phyloP scores from a whole-genome alignment of 352 stramenopile species.

The Phytopythium sindhum region DNA sequence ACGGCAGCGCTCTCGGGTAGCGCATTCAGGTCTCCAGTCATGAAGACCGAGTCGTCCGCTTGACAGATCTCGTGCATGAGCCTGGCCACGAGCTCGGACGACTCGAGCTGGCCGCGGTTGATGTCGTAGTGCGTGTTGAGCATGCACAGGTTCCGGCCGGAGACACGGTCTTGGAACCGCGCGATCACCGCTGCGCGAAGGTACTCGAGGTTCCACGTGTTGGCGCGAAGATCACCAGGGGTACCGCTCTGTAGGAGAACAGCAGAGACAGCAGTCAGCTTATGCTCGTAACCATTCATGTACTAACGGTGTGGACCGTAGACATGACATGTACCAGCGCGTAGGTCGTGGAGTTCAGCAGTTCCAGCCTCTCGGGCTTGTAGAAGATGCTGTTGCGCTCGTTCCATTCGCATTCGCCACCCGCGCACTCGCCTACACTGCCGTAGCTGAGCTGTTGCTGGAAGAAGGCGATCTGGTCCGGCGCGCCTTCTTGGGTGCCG shows the following conservation, averaged over 20 bases:
- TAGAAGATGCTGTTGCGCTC: constrained; percentile 77
- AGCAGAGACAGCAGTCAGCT: neutral
- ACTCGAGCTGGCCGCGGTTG: constrained; percentile 45
- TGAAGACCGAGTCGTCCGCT: constrained; percentile 39
- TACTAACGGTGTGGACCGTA: neutral
- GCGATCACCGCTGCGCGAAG: constrained; percentile 49
- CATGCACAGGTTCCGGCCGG: constrained; percentile 42
- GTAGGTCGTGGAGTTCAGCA: constrained; percentile 44
- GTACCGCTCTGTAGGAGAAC: constrained; percentile 46
- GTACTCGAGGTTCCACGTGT: constrained; percentile 68
- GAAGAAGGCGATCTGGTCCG: constrained; percentile 57
- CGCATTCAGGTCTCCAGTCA: constrained; percentile 75
- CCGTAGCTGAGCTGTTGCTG: constrained; percentile 34
- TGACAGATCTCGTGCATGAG: constrained; percentile 42
- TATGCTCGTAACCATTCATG: neutral
- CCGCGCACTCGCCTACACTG: constrained; percentile 51
- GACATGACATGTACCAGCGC: constrained; percentile 40
- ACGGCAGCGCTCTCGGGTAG: constrained; percentile 26
- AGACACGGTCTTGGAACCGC: constrained; percentile 41
- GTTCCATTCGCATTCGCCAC: constrained; percentile 45
- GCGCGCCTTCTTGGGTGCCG: constrained; percentile 56
- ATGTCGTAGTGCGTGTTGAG: constrained; percentile 82
- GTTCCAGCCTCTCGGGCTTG: constrained; percentile 29
- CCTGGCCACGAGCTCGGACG: constrained; percentile 44
- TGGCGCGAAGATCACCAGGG: constrained; percentile 45